Percentiles rank a stretch among this genome's conserved stretches.
phyloP scores from a whole-genome alignment of 306 rosid species.

The Arachis hypogaea region DNA sequence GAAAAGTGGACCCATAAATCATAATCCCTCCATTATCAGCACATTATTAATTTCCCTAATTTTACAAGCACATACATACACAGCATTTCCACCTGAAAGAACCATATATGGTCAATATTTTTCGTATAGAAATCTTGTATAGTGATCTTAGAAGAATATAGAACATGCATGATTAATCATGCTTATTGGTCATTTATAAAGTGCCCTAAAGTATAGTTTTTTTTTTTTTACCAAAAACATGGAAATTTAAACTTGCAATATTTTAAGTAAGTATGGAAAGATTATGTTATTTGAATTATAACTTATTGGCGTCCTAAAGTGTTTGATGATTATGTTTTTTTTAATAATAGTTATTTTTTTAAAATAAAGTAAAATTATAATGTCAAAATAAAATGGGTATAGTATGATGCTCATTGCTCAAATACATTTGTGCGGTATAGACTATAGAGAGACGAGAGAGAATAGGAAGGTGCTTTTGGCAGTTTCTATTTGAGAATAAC shows the following conservation, averaged over 20 bases:
- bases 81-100: not conserved
- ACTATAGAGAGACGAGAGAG: constrained; percentile 4
- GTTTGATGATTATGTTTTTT: not conserved
- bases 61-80: too few relatives aligned
- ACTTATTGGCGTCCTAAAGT: not conserved
- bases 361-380: not conserved
- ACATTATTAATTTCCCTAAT: constrained; percentile 5
- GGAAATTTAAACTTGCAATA: fast-evolving
- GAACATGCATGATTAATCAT: not conserved
- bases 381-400: constrained; percentile 26
- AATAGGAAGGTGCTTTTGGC: constrained; percentile 52
- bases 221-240: too few relatives aligned
- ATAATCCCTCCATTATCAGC: constrained; percentile 2
- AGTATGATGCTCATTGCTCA: constrained; percentile 23
- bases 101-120: constrained; percentile 3
- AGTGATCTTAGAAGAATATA: not conserved
- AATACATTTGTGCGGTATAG: constrained; percentile 20
- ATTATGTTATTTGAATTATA: too few relatives aligned
- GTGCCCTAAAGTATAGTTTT: not conserved
- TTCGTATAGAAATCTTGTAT: not conserved
- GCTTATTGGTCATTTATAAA: constrained; percentile 6
- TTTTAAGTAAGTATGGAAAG: too few relatives aligned
- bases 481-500: constrained; percentile 35
- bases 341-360: not conserved
- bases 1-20: constrained; percentile 49